Evolutionary conservation across 306 rosid genomes (phyloP).

Genomic region (Castanea mollissima): DNA sequence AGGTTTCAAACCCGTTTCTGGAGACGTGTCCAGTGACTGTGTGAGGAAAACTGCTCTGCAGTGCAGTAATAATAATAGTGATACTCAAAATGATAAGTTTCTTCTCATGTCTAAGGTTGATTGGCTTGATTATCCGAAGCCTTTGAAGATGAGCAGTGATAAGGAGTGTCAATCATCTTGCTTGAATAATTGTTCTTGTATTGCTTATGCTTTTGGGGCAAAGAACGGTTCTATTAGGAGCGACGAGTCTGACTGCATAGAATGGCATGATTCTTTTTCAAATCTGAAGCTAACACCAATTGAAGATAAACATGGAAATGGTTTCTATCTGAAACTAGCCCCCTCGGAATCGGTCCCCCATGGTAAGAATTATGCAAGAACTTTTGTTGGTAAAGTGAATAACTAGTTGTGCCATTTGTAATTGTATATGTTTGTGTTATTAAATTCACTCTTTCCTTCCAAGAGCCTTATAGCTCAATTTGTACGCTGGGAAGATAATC

Average conservation of each 20-base stretch:
- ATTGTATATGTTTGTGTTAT: too few species aligned
- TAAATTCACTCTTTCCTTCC: too few species aligned
- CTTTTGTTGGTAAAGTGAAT: too few species aligned
- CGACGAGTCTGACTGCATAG: neutral
- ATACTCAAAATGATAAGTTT: neutral
- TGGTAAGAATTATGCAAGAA: neutral
- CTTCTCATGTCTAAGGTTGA: accelerated
- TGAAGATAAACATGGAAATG: neutral
- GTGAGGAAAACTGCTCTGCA: neutral
- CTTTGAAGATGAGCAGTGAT: neutral
- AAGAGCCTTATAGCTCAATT: too few species aligned
- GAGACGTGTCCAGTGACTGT: neutral
- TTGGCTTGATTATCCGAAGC: neutral
- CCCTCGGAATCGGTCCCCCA: neutral
- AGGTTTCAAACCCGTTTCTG: neutral
- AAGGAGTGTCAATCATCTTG: neutral
- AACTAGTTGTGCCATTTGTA: too few species aligned
- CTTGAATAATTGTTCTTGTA: neutral
- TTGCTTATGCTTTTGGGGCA: slow-evolving; percentile 2
- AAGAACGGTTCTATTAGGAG: accelerated
- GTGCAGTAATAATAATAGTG: neutral
- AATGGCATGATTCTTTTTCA: neutral
- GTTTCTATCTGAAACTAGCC: slow-evolving; percentile 16
- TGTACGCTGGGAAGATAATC: too few species aligned
- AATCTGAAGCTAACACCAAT: slow-evolving; percentile 3